phyloP scores from a whole-genome alignment of 305 asterid species.

The Fraxinus platypoda region DNA sequence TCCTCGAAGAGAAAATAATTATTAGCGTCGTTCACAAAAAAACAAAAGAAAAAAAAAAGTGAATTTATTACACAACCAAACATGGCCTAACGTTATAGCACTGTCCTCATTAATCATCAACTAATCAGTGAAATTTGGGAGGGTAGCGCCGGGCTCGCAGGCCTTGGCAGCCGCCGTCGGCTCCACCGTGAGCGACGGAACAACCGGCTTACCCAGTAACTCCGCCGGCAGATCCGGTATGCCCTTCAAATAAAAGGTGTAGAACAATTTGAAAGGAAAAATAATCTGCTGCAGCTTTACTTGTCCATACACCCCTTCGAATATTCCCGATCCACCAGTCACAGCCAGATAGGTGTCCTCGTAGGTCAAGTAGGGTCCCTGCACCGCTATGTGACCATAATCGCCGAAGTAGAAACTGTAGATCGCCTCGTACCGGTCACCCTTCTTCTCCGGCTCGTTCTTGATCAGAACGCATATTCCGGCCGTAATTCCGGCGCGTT shows the following conservation, averaged over 20 bases:
- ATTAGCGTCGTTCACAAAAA: background rate
- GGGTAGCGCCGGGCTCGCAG: conserved; percentile 65
- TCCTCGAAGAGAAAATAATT: background rate
- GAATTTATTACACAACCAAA: conserved; percentile 24
- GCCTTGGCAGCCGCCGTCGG: conserved; percentile 84
- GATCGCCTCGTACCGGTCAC: conserved; percentile 88
- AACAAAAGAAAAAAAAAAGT: background rate
- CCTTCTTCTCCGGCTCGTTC: conserved; percentile 86
- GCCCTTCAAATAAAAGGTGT: conserved; percentile 84
- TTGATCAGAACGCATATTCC: conserved; percentile 78
- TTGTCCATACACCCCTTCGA: conserved; percentile 86
- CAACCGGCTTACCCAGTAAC: conserved; percentile 57
- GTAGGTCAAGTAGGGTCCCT: conserved; percentile 80
- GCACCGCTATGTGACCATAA: conserved; percentile 86
- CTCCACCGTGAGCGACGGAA: conserved; percentile 75
- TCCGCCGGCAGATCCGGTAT: conserved; percentile 77
- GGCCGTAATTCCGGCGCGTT: conserved; percentile 85
- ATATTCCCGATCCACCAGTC: conserved; percentile 94
- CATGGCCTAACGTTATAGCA: background rate
- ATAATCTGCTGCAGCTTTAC: conserved; percentile 82
- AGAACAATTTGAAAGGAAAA: conserved; percentile 83
- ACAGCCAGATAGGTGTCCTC: conserved; percentile 76
- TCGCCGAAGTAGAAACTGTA: conserved; percentile 92
- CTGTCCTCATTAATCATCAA: background rate
- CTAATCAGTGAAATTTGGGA: conserved; percentile 53